Conservation (phyloP, 768 basidiomycete genomes). For the Mrakia blollopis region DNA sequence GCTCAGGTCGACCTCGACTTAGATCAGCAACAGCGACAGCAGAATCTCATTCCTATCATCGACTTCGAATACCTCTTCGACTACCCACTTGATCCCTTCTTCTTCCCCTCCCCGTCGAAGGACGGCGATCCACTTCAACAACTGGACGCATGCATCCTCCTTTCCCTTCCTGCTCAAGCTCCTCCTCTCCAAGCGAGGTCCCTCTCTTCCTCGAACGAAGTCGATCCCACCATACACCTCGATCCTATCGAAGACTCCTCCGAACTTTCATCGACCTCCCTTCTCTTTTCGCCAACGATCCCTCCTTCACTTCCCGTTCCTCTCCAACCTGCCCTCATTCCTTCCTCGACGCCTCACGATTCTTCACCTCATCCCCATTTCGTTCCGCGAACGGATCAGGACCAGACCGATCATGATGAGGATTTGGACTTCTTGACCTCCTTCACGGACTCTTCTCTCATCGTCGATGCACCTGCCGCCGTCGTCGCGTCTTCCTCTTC, state of each 20-base stretch:
- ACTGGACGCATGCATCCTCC: not conserved
- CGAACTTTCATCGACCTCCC: too few species aligned
- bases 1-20: not conserved
- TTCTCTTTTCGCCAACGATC: too few species aligned
- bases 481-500: not conserved
- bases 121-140: not conserved
- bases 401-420: not conserved
- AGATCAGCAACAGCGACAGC: not conserved
- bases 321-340: not conserved
- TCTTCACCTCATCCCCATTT: not conserved
- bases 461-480: not conserved
- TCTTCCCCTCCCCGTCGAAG: not conserved
- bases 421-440: not conserved
- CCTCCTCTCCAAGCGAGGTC: not conserved
- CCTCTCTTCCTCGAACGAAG: not conserved
- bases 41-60: not conserved
- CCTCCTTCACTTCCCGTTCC: too few species aligned
- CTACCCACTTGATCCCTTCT: not conserved
- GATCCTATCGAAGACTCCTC: too few species aligned
- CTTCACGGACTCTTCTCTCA: not conserved
- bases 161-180: not conserved
- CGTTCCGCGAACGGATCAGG: not conserved
- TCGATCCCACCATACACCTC: too few species aligned
- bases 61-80: not conserved
- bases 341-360: not conserved